These are phyloP conservation scores for Termitomyces sp. DNA, from an alignment of 768 basidiomycete genomes.

Conservation along the genomic window DNA sequence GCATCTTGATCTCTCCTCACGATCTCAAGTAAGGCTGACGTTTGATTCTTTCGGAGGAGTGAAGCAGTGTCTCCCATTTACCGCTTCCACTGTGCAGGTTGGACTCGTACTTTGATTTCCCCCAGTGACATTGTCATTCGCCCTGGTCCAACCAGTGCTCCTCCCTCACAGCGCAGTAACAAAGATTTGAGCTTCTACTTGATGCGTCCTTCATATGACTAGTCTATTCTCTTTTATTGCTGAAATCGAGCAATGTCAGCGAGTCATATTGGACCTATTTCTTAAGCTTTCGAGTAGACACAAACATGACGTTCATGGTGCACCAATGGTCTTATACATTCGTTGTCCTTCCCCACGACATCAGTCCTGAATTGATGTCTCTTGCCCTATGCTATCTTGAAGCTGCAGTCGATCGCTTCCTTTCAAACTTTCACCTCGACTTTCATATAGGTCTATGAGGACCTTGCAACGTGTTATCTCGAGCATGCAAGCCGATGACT, in stretches of 20 bases:
- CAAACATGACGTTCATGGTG: constrained; percentile 5
- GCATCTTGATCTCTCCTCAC: not conserved
- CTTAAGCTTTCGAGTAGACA: not conserved
- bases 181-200: constrained; percentile 30
- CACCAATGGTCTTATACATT: constrained; percentile 31
- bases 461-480: constrained; percentile 42
- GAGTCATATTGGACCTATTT: not conserved
- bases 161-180: constrained; percentile 9
- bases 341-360: constrained; percentile 50
- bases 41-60: constrained; percentile 16
- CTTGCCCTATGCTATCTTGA: constrained; percentile 44
- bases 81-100: constrained; percentile 33
- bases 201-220: constrained; percentile 18
- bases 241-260: not conserved
- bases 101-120: constrained; percentile 33
- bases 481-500: constrained; percentile 42
- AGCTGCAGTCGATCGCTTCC: constrained; percentile 36
- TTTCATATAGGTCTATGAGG: constrained; percentile 46
- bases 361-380: constrained; percentile 49
- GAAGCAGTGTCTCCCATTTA: constrained; percentile 37
- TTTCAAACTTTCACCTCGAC: constrained; percentile 42
- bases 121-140: constrained; percentile 36
- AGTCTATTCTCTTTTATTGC: not conserved
- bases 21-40: no score
- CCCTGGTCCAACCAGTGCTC: constrained; percentile 24